Conservation (phyloP, 2,329 filamentous ascomycete genomes). For the Metarhizium sp. region DNA sequence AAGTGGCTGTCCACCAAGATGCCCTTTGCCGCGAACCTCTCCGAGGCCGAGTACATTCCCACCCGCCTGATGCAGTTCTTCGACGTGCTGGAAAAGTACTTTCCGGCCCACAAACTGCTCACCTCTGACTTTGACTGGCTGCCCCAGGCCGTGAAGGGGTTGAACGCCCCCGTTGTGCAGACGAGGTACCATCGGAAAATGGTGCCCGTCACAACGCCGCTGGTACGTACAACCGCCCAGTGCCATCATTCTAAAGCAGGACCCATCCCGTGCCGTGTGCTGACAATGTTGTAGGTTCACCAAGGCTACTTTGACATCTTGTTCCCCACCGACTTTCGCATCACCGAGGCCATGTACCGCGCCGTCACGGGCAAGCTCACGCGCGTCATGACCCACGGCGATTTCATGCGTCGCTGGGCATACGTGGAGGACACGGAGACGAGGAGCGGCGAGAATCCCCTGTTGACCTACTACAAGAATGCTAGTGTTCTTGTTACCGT, state of each 20-base stretch:
- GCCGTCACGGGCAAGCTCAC: constrained; percentile 90
- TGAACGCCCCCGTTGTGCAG: constrained; percentile 94
- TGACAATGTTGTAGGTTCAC: constrained; percentile 58
- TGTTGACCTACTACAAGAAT: constrained; percentile 91
- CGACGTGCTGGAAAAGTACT: constrained; percentile 76
- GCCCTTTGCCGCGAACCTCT: constrained; percentile 68
- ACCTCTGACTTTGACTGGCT: constrained; percentile 85
- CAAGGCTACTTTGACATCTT: constrained; percentile 99
- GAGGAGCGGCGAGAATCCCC: constrained; percentile 82
- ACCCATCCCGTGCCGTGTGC: not conserved
- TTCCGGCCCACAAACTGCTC: constrained; percentile 81
- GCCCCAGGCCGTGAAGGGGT: constrained; percentile 70
- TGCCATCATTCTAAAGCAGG: too few relatives aligned
- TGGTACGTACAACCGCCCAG: constrained; percentile 50
- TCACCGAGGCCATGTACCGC: constrained; percentile 86
- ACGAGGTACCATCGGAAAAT: constrained; percentile 81
- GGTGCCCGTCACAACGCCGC: constrained; percentile 80
- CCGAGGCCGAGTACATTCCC: constrained; percentile 83
- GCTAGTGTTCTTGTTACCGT: constrained; percentile 86
- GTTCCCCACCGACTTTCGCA: constrained; percentile 90
- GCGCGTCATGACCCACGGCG: constrained; percentile 73
- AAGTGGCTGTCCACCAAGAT: constrained; percentile 53
- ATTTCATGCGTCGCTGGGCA: constrained; percentile 85
- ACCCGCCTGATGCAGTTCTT: constrained; percentile 96
- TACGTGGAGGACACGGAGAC: constrained; percentile 85